These are phyloP conservation scores for Suhomyces taliae DNA, from an alignment of 1,139 yeast species.

Conservation along the genomic window DNA sequence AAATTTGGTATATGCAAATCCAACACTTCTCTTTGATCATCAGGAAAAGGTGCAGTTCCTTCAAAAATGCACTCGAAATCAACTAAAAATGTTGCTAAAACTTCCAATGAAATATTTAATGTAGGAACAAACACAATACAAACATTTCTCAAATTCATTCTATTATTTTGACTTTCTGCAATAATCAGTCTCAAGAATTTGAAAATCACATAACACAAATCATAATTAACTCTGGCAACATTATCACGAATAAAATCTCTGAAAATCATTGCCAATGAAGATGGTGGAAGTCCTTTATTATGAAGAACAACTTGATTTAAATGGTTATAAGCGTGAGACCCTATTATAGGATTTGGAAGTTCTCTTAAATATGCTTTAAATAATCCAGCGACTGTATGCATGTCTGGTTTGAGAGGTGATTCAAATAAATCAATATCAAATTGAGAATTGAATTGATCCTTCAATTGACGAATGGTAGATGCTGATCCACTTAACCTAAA, in stretches of 20 bases:
- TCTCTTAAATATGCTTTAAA: conserved; percentile 74
- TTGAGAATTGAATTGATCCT: conserved; percentile 62
- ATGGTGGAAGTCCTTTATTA: conserved; percentile 14
- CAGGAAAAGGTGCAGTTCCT: conserved; percentile 44
- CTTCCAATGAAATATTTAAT: conserved; percentile 65
- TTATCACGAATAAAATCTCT: conserved; percentile 33
- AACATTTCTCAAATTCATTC: conserved; percentile 79
- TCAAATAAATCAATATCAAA: conserved; percentile 68
- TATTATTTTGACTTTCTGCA: conserved; percentile 62
- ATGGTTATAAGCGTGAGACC: conserved; percentile 45
- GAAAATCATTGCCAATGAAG: conserved; percentile 30
- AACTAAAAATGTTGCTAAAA: conserved; percentile 60
- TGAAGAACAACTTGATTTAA: conserved; percentile 28
- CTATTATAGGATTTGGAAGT: conserved; percentile 64
- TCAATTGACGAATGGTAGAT: conserved; percentile 68
- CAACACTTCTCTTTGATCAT: conserved; percentile 37
- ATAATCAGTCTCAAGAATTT: conserved; percentile 66
- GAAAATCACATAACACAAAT: conserved; percentile 65
- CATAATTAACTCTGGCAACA: conserved; percentile 49
- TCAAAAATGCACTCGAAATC: conserved; percentile 69
- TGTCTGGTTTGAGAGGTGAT: conserved; percentile 49
- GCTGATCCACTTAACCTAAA: conserved; percentile 91
- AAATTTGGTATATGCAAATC: conserved; percentile 47
- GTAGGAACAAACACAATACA: conserved; percentile 90
- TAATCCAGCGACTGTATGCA: conserved; percentile 78